Evolutionary conservation across 768 basidiomycete species (phyloP).

Genomic region (Naganishia friedmannii): DNA sequence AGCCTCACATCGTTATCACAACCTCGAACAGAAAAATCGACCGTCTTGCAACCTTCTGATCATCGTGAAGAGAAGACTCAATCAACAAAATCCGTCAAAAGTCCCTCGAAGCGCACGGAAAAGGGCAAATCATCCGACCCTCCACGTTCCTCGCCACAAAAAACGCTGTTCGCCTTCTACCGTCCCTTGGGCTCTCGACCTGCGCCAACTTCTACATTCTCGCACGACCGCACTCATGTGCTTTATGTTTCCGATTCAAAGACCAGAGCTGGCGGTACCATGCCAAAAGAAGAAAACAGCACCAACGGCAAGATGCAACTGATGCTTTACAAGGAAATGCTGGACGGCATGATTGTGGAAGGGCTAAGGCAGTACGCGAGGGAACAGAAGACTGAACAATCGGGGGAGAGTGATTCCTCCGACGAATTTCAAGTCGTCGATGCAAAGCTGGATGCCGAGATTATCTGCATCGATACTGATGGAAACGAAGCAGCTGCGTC

Average conservation of each 20-base stretch:
- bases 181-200: background rate
- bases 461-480: background rate
- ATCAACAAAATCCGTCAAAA: background rate
- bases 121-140: background rate
- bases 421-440: constrained; percentile 1
- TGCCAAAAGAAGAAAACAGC: constrained; percentile 50
- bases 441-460: background rate
- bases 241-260: constrained; percentile 52
- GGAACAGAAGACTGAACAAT: background rate
- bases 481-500: background rate
- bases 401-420: background rate
- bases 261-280: constrained; percentile 43
- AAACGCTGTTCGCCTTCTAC: constrained; percentile 29
- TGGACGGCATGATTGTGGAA: constrained; percentile 44
- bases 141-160: constrained; percentile 16
- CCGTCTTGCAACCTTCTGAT: background rate
- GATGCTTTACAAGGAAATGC: constrained; percentile 53
- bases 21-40: constrained; percentile 27
- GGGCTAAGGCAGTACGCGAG: constrained; percentile 9
- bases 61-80: background rate
- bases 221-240: constrained; percentile 35
- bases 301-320: constrained; percentile 49
- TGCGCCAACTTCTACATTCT: background rate
- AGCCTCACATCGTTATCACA: constrained; percentile 36
- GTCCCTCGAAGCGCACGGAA: background rate